Base-by-base conservation (phyloP, 805 yeast species). In the Starmera caribaea region DNA sequence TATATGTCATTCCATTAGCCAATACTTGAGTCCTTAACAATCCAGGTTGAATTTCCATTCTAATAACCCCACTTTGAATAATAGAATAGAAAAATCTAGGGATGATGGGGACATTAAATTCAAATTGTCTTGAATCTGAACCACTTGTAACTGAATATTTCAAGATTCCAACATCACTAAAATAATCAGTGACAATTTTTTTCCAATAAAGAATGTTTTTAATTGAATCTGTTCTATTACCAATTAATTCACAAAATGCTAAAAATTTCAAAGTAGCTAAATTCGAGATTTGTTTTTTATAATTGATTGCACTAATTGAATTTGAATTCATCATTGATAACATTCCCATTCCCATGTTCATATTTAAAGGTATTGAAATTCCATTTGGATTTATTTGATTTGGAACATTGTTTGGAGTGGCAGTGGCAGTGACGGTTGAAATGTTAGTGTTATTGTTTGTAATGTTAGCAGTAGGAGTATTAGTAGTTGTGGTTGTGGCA, bases 31-130 rank as follows among this genome's bases (percentile, higher is more conserved):
- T 76, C 30, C 73, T 64, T 26, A 74, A 44, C 44, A 68, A 60
- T 17, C 68, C 67, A 3, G 77, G 73, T 7, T 66, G 62, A 5
- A 76, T 54, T 46, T 76, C 83, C 30, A 77, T 64, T 33, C 71
- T 59, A 3, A 64, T 61, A 6, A 77, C 73, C 5, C 79, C 77
- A 3, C 73, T 62, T 34, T 69, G 64, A 28, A 75, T 69, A 41
- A 68, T 68, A 2, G 76, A 70, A 43, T 62, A 70, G 47, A 74
- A 72, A 47, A 75, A 76, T 34, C 79, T 60, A 1, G 92, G 82
- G n/a, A 85, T 70, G 10, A 85, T 71, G 4, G 75, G 66, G 8
- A 73, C 69, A 10, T 78, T 73, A 16, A 87, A 69, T 42, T 79
- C 89, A 55, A 77, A 84, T 46, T 71, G 79, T 41, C 76, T 59